Evolutionary conservation across 164 flowering plant genomes (phyloP), one percentile per base, ranked within the genome.

Genomic region (Stephania yunnanensis): DNA sequence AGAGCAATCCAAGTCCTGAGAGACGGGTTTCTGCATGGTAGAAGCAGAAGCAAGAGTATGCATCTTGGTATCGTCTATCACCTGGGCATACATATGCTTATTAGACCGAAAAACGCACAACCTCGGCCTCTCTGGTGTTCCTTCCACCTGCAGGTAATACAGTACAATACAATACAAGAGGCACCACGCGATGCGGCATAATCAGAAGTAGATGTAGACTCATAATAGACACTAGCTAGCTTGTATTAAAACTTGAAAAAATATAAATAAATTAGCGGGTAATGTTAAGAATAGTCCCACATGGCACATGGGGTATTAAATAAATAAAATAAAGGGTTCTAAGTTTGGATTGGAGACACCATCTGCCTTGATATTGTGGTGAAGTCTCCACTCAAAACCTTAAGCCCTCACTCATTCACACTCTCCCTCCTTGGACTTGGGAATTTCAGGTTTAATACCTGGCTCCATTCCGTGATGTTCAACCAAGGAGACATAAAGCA

Each of bases 31-130:
- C 88, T 93, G 97, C 90, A 85, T 80, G 0, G 99, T 95, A 11
- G 98, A 93, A 74, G 91, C 99, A 7, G 98, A 82, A 80, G 98
- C 95, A 77, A 95, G 90, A 19, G 99, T 95, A 71, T 93, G 97
- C 99, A 95, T 95, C 87, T 92, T 95, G 45, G 87, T 77, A 81
- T 95, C 99, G 79, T 95, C 99, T 61, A 95, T 93, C 79, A 95
- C 99, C 78, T 95, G 99, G 66, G 83, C 98, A 84, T 89, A 90
- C 25, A 95, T 73, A 81, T 95, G 95, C 83, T 93, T 93, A 90
- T 91, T 93, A 77, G 99, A 95, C 36, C 98, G 93, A 81, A 89
- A 95, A 69, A 95, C 95, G 73, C 85, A 85, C 79, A 95, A 70
- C 79, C 99, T 87, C 72, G 99, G 99, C 80, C 99, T 90, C 76